Base-by-base conservation (phyloP, 1,139 yeast species). In the Hyphopichia pseudoburtonii region DNA sequence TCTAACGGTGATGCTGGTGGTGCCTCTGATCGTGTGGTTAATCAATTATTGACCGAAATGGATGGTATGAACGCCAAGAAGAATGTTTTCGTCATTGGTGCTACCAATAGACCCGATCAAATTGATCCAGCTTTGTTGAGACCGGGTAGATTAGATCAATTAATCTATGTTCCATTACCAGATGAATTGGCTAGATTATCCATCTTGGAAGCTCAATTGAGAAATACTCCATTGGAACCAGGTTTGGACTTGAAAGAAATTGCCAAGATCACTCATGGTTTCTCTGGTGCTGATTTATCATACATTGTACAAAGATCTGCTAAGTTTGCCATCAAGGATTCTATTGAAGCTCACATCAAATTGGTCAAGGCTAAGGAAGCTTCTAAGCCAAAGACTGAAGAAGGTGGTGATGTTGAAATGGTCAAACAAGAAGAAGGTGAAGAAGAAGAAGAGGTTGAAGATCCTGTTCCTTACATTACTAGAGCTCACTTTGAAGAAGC, bases 41-140 rank as follows among this genome's bases (percentile, higher is more conserved):
- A 92, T 71, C 98, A 92, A 73, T 80, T 92, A 59, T 80, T 92
- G 64, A 94, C 98, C 9, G 98, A 92, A 72, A 92, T 92, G 98
- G 98, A 92, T 66, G 99, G 99, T 79, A 90, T 94, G 97, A 92
- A 92, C 60, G 96, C 97, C 51, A 92, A 92, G 76, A 92, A 94
- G 82, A 92, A 92, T 58, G 98, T 92, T 33, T 92, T 94, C 58
- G 97, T 92, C 40, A 88, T 92, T 70, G 99, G 98, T 68, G 99
- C 99, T 34, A 92, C 99, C 43, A 92, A 92, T 69, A 83, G 98
- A 76, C 98, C 98, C 30, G 97, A 90, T 64, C 97, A 92, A 72
- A 92, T 92, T 52, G 99, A 92, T 61, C 97, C 98, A 19, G 99
- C 99, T 28, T 80, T 92, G 56, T 76, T 94, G 67, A 89, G 99